Base-by-base conservation (phyloP, 345 rosid species). In the Durio zibethinus region DNA sequence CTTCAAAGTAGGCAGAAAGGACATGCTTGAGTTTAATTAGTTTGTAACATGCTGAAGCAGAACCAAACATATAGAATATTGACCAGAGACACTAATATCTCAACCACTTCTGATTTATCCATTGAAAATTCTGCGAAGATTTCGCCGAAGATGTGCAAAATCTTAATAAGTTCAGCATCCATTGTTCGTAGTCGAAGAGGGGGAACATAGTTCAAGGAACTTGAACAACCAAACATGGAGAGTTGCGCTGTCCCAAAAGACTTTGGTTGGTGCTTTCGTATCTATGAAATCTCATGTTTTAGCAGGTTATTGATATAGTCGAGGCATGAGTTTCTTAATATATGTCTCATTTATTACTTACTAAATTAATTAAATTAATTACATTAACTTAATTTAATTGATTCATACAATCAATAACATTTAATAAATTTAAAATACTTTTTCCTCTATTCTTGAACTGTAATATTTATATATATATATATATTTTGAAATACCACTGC, bases 101-200 rank as follows among this genome's bases (percentile, higher is more conserved):
- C 36, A 71, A 4, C 73, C 16, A 70, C 76, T 62, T 18, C n/a
- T 74, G 52, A 71, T 54, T 57, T 80, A 15, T 56, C 72, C 20
- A 20, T 53, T 79, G 59, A 57, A 57, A 47, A 36, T n/a, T 74
- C 53, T 67, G 63, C 18, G 50, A 62, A 69, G 57, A 75, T 57
- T 48, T 15, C 11, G 16, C 71, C 59, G 15, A 42, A 75, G 64
- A 75, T 38, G 33, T 50, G 63, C 76, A 60, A 62, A 80, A 80
- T 75, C 76, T 48, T 69, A 70, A 70, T 60, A 11, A 38, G 35
- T 70, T 69, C 65, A 40, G 56, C 20, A 10, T 45, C 14, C 29
- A 21, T 79, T 66, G 74, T 56, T 59, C 35, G 66, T 48, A 5
- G 16, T 31, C 10, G 11, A 11, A 16, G 8, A 33, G 14, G 27